Base-by-base conservation (phyloP, 139 green algal species). In the Chlamydomonas incerta region DNA sequence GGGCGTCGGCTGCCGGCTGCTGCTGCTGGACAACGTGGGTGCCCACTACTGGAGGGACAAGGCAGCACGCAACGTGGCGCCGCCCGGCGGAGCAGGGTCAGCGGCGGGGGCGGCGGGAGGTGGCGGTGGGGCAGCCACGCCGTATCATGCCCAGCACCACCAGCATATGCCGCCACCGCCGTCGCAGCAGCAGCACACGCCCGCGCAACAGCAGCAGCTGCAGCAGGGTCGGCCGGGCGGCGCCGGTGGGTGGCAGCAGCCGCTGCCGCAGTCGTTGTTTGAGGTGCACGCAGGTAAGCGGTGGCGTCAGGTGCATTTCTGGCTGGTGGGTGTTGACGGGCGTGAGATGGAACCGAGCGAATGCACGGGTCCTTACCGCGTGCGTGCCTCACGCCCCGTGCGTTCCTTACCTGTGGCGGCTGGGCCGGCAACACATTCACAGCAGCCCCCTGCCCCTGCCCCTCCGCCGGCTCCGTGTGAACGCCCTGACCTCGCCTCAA, bases 1-100 rank as follows among this genome's bases (percentile, higher is more conserved):
- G 5, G 77, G 63, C 41, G 34, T 29, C 46, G 17, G 8, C 65
- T 83, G 77, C 62, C 77, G 77, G 6, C 77, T 83, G 77, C 63
- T 83, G 41, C 77, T 83, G n/a, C 21, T 83, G 10, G 77, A 83
- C 63, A 74, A 66, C 20, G 77, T 83, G 63, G 77, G 77, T 11
- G 41, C 77, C 17, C 77, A 83, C 77, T 83, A 67, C 77, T 83
- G 77, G 77, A 31, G 77, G 1, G 77, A 83, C 63, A 52, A 41
- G 31, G 77, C 77, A 9, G 77, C 77, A 17, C 29, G 57, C 17
- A 83, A 72, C 37, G 15, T 62, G 37, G 35, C 26, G 37, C 21
- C 60, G 60, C 52, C 9, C 4, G 74, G 52, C 10, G n/a, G 52
- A 6, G 72, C 10, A 41, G 37, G 37, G n/a, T n/a, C n/a, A n/a